Evolutionary conservation across 176 grass and related monocot genomes (phyloP).

Genomic region (Bromus sterilis): DNA sequence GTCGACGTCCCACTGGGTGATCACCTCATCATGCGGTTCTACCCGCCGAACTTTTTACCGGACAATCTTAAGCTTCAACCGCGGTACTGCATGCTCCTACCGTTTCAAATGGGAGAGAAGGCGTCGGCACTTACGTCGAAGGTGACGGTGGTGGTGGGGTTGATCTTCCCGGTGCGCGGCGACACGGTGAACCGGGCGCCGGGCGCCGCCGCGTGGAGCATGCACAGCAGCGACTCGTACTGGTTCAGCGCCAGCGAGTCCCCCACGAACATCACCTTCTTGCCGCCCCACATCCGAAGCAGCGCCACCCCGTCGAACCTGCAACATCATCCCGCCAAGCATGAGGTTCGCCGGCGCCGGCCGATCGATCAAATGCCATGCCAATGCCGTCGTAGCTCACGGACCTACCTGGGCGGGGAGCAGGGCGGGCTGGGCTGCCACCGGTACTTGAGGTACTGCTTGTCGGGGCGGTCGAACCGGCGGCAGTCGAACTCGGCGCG

Average conservation of each 20-base stretch:
- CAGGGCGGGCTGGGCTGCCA: slow-evolving; percentile 63
- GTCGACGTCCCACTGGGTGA: not conserved
- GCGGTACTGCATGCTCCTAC: no score
- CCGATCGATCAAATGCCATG: no score
- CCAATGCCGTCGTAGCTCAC: no score
- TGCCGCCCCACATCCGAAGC: slow-evolving; percentile 51
- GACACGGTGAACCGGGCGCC: not conserved
- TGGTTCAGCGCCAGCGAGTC: slow-evolving; percentile 90
- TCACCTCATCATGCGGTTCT: slow-evolving; percentile 4
- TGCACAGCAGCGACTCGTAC: slow-evolving; percentile 79
- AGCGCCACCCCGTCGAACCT: slow-evolving; percentile 72
- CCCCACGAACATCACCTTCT: slow-evolving; percentile 90
- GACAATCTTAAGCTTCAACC: no score
- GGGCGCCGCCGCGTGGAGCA: slow-evolving; percentile 57
- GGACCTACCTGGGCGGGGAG: slow-evolving; percentile 49
- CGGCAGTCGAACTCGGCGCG: slow-evolving; percentile 77
- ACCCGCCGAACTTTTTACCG: slow-evolving; percentile 2
- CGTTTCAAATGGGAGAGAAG: no score
- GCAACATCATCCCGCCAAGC: no score
- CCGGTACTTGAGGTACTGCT: slow-evolving; percentile 59
- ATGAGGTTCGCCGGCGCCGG: no score
- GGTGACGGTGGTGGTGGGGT: slow-evolving; percentile 19
- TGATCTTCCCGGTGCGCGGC: slow-evolving; percentile 16
- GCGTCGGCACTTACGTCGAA: slow-evolving; percentile 46
- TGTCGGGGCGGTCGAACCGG: slow-evolving; percentile 64